phyloP scores from a whole-genome alignment of 345 rosid species.

The Physaria fendleri region DNA sequence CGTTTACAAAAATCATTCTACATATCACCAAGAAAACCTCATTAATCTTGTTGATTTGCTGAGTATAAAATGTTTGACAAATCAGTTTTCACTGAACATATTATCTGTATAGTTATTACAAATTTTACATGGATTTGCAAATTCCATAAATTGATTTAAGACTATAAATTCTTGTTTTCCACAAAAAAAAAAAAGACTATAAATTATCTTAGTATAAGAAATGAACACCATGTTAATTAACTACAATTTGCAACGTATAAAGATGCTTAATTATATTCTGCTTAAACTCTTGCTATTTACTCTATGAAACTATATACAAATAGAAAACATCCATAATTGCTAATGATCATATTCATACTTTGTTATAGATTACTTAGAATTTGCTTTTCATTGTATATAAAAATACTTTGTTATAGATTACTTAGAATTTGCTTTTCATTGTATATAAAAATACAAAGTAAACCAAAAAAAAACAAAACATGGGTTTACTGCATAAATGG shows the following conservation, averaged over 20 bases:
- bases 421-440: slow-evolving; percentile 1
- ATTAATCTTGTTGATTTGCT: no score
- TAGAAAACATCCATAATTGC: background rate
- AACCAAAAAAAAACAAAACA: slow-evolving; percentile 20
- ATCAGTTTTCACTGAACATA: background rate
- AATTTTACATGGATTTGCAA: slow-evolving; percentile 4
- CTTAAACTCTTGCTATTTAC: background rate
- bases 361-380: background rate
- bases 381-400: background rate
- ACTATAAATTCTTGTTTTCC: background rate
- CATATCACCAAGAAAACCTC: no score
- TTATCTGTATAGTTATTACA: background rate
- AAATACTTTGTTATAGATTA: no score
- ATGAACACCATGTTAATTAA: background rate
- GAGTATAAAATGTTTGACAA: no score
- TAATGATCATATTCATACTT: slow-evolving; percentile 6
- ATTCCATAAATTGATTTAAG: background rate
- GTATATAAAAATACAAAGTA: background rate
- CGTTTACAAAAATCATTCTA: no score
- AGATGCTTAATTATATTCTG: background rate
- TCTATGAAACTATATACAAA: background rate
- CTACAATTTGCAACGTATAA: background rate
- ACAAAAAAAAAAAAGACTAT: no score
- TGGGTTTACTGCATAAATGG: slow-evolving; percentile 23
- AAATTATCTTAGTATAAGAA: no score